Evolutionary conservation across 23 red algal genomes (phyloP), one percentile per base, ranked within the genome.

Genomic region (Agarophyton chilense): DNA sequence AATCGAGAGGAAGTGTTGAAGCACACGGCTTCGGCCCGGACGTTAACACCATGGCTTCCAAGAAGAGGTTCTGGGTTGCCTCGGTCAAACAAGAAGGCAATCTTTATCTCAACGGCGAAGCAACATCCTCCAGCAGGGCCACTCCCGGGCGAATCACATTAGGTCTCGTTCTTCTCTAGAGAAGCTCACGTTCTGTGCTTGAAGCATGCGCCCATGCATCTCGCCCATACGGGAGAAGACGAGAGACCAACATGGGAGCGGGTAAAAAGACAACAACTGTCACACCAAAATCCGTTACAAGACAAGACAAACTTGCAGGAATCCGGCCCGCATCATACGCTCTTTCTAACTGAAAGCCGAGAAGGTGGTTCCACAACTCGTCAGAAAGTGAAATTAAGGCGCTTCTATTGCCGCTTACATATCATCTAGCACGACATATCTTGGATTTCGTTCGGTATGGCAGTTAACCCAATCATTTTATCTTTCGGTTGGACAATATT

Each of bases 261-360:
- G 55, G 55, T 58, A 58, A 58, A 4, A 28, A 26, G n/a, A n/a
- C n/a, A 16, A 70, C 64, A 36, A 33, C 64, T 70, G 64, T 70
- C 64, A 70, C 64, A 70, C 10, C 64, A 70, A 70, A 70, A 10
- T 70, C 64, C 64, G 64, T 70, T 70, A 33, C 64, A n/a, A 22
- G 13, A 1, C 64, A n/a, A 39, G 0, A 18, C 16, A n/a, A n/a
- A 42, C 17, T 4, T 42, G 34, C 16, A 4, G 6, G 64, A 70
- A 32, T 70, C 19, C 38, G 64, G 64, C 64, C 64, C 64, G 19
- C 22, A 4, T 58, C 22, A 4, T 58, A 29, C 5, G 55, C 5
- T 54, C 22, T 58, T 2, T 28, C 12, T 28, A 4, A 3, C 22
- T 10, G n/a, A 4, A 28, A 28, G 55, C n/a, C 29, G 5, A 11